phyloP scores from a whole-genome alignment of 768 basidiomycete species.

The Candolleomyces efflorescens region DNA sequence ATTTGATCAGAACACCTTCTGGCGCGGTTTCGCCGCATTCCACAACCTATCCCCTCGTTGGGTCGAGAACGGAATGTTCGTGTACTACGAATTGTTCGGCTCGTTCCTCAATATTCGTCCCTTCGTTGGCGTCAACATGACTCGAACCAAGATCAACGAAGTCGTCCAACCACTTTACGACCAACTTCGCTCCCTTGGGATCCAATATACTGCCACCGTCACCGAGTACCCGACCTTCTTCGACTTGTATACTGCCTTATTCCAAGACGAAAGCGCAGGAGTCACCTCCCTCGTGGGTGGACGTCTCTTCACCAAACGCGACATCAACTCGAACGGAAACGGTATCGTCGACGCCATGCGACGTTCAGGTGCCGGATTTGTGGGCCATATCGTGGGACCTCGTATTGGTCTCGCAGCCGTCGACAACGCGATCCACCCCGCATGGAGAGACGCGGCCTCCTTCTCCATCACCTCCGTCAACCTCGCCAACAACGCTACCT shows the following conservation, averaged over 20 bases:
- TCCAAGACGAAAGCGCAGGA: slow-evolving; percentile 12
- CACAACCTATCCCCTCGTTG: slow-evolving; percentile 10
- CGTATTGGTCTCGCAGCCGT: neutral
- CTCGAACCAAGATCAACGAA: slow-evolving; percentile 10
- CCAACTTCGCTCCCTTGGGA: neutral
- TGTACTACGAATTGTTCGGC: slow-evolving; percentile 10
- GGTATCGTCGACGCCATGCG: slow-evolving; percentile 6
- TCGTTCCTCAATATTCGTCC: slow-evolving; percentile 7
- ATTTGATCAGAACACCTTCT: slow-evolving; percentile 1
- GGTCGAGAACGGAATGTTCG: slow-evolving; percentile 12
- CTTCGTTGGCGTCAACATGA: slow-evolving; percentile 12
- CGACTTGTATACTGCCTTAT: slow-evolving; percentile 9
- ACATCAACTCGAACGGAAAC: slow-evolving; percentile 8
- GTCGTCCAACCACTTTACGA: slow-evolving; percentile 10
- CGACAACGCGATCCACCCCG: slow-evolving; percentile 10
- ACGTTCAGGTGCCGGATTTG: slow-evolving; percentile 3
- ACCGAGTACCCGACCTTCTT: slow-evolving; percentile 10
- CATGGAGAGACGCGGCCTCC: neutral
- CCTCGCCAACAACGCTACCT: neutral
- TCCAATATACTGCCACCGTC: neutral
- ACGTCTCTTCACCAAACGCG: slow-evolving; percentile 10
- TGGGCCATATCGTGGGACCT: slow-evolving; percentile 5
- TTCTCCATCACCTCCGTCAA: neutral
- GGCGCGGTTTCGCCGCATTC: slow-evolving; percentile 11
- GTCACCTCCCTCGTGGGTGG: slow-evolving; percentile 11